These are phyloP conservation scores for Didymella keratinophila DNA, from an alignment of 2,329 filamentous ascomycete genomes.

Conservation along the genomic window DNA sequence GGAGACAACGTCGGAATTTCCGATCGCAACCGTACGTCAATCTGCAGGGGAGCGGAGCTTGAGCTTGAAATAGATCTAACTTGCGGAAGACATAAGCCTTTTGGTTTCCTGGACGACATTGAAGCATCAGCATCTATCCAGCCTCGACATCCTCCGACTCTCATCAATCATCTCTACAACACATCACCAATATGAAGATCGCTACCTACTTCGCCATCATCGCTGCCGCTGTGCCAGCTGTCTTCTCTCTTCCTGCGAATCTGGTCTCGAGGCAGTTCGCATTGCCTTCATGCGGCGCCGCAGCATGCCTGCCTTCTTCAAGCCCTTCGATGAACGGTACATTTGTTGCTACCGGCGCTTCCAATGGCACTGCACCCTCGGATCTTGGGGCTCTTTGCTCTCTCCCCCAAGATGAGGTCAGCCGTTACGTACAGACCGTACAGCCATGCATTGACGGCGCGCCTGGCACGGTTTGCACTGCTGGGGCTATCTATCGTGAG, in stretches of 20 bases:
- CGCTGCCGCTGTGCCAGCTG: conserved; percentile 17
- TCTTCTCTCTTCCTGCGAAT: conserved; percentile 17
- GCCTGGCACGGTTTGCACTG: conserved; percentile 24
- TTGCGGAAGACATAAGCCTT: conserved; percentile 10
- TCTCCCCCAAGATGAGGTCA: conserved; percentile 26
- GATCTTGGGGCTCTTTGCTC: conserved; percentile 27
- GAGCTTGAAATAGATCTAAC: conserved; percentile 18
- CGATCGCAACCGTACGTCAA: conserved; percentile 23
- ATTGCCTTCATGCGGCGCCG: conserved; percentile 29
- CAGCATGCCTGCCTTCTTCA: conserved; percentile 22
- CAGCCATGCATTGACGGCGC: conserved; percentile 31
- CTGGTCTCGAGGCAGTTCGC: conserved; percentile 7
- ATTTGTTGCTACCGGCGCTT: conserved; percentile 15
- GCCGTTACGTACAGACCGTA: conserved; percentile 26
- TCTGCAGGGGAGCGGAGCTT: conserved; percentile 23
- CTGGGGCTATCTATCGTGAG: conserved; percentile 29
- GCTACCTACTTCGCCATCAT: conserved; percentile 17
- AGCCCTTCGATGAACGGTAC: conserved; percentile 19
- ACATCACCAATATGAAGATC: conserved; percentile 22
- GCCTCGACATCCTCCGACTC: too few relatives aligned
- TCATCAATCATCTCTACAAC: conserved; percentile 1
- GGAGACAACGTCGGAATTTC: conserved; percentile 21
- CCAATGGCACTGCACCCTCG: conserved; percentile 14
- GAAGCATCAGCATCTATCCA: conserved; percentile 4
- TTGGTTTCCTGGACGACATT: conserved; percentile 15